Percentiles rank a stretch among this genome's conserved stretches.
phyloP scores from a whole-genome alignment of 169 alveolate genomes.

The Plasmodium vinckei region DNA sequence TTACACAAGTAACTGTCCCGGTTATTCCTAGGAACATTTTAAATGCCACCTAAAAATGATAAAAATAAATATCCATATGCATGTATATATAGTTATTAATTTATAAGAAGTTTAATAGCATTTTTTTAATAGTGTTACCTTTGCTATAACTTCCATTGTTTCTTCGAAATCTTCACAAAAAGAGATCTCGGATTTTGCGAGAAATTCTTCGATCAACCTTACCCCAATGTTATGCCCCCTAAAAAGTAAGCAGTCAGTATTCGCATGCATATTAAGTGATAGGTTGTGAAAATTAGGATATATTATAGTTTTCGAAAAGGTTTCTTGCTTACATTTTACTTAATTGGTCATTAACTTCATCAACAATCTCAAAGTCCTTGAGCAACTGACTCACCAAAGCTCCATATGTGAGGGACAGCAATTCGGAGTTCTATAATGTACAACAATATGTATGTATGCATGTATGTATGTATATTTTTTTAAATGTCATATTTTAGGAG shows the following conservation, averaged over 20 bases:
- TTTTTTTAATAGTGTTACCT: slow-evolving; percentile 70
- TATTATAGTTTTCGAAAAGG: neutral
- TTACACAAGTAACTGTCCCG: slow-evolving; percentile 81
- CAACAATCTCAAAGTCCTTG: slow-evolving; percentile 92
- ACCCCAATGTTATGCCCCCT: slow-evolving; percentile 86
- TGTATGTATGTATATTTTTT: no score
- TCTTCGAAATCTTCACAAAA: slow-evolving; percentile 83
- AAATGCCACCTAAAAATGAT: slow-evolving; percentile 79
- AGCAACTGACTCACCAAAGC: slow-evolving; percentile 91
- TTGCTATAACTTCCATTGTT: slow-evolving; percentile 86
- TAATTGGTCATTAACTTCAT: slow-evolving; percentile 92
- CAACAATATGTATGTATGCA: neutral
- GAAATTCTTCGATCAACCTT: slow-evolving; percentile 82
- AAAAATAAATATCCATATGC: neutral
- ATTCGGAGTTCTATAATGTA: slow-evolving; percentile 89
- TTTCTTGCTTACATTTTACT: slow-evolving; percentile 78
- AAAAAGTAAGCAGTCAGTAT: neutral
- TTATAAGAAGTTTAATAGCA: neutral
- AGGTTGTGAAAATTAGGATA: neutral
- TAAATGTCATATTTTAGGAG: no score
- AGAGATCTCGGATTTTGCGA: slow-evolving; percentile 84
- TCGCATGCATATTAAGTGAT: neutral
- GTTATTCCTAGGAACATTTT: slow-evolving; percentile 87
- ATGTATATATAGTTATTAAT: neutral
- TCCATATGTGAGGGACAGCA: slow-evolving; percentile 92